phyloP scores from a whole-genome alignment of 768 basidiomycete genomes.

The Tulasnella sp. region DNA sequence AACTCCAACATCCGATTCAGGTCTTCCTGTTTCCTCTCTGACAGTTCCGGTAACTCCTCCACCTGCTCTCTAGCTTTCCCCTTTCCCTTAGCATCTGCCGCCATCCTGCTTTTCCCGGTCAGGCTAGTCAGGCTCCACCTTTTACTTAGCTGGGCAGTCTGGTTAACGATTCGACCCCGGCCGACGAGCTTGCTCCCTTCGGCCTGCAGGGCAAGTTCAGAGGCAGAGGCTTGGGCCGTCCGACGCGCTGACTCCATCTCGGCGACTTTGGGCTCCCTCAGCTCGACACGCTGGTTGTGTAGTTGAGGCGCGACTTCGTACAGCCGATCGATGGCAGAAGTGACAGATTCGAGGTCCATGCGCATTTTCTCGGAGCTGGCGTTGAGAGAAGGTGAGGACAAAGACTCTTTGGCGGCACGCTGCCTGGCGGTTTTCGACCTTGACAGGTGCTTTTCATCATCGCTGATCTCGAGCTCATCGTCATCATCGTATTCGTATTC shows the following conservation, averaged over 20 bases:
- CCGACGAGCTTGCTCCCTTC: slow-evolving; percentile 25
- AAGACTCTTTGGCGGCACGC: background rate
- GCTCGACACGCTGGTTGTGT: slow-evolving; percentile 86
- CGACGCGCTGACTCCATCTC: slow-evolving; percentile 61
- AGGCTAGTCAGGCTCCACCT: background rate
- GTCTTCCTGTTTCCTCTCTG: slow-evolving; percentile 29
- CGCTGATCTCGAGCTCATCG: background rate
- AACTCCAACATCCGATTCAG: slow-evolving; percentile 63
- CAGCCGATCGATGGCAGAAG: slow-evolving; percentile 80
- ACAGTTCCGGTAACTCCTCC: slow-evolving; percentile 19
- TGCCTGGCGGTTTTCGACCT: background rate
- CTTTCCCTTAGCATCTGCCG: slow-evolving; percentile 27
- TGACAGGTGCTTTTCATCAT: background rate
- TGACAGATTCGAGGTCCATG: slow-evolving; percentile 74
- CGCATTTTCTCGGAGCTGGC: slow-evolving; percentile 59
- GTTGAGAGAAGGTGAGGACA: background rate
- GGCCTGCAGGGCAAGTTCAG: slow-evolving; percentile 18
- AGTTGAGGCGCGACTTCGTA: slow-evolving; percentile 81
- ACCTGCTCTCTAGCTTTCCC: slow-evolving; percentile 32
- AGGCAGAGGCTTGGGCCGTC: slow-evolving; percentile 4
- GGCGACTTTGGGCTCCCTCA: slow-evolving; percentile 56
- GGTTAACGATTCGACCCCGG: slow-evolving; percentile 24
- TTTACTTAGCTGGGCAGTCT: slow-evolving; percentile 21
- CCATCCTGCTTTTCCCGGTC: too few relatives aligned
- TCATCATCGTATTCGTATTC: slow-evolving; percentile 1